Base-by-base conservation (phyloP, 2,329 filamentous ascomycete genomes). In the Alternaria sp. region DNA sequence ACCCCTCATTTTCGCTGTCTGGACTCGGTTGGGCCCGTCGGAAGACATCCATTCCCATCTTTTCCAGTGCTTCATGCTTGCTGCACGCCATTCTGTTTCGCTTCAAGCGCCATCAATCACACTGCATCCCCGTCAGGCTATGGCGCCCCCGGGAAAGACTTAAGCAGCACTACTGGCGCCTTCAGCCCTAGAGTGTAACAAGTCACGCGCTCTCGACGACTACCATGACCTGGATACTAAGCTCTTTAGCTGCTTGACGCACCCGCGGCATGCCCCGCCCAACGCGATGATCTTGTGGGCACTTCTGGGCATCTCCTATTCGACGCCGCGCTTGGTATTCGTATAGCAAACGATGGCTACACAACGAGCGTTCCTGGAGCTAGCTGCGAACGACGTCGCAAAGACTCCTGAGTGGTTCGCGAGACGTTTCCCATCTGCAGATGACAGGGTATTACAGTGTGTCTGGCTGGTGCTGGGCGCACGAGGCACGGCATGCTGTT, bases 51-150 rank as follows among this genome's bases (percentile, higher is more conserved):
- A 61, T 61, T 61, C 55, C 63, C 65, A 64, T 61, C 57, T 65
- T 64, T 70, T 67, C 58, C 67, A 73, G 63, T 53, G 65, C 70
- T 65, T 65, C 54, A 70, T 68, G 65, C 68, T 65, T 71, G 61
- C 72, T 76, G 75, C 74, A 76, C 74, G 74, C 76, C 71, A 75
- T 75, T 63, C 71, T 74, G 61, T 67, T 73, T 74, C 69, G 72
- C 71, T 74, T 71, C 69, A 71, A 66, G 70, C 74, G 72, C 74
- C 72, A 69, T 71, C 68, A 46, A 65, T 46, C 57, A 51, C 52
- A 39, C 52, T 64, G 59, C 56, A 68, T 60, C 69, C 70, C 65
- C 63, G 69, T 58, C 69, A 52, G 63, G 54, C 62, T 63, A 63
- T 68, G 63, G 63, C 53, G 58, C 58, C 65, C 66, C 63, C 68